These are phyloP conservation scores for Aspergillus clavatus DNA, from an alignment of 2,329 filamentous ascomycete genomes.

Conservation along the genomic window DNA sequence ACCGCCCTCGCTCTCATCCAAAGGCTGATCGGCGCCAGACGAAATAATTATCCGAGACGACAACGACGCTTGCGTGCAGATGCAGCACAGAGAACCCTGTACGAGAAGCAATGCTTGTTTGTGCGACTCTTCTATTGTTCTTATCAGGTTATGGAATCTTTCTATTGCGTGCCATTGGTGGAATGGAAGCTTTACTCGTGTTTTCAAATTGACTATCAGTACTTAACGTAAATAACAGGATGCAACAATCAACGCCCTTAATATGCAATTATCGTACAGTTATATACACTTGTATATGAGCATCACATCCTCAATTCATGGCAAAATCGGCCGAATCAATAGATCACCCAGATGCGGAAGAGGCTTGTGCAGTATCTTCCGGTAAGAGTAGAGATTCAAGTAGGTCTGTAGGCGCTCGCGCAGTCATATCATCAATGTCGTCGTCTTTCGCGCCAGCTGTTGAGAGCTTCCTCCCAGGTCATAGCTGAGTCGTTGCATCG, in stretches of 20 bases:
- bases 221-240: not conserved
- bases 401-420: not conserved
- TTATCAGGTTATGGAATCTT: too few relatives aligned
- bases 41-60: constrained; percentile 14
- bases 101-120: not conserved
- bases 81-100: constrained; percentile 1
- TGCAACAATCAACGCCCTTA: constrained; percentile 5
- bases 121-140: not conserved
- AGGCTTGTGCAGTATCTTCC: not conserved
- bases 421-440: constrained; percentile 12
- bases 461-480: constrained; percentile 62
- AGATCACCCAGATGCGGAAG: not conserved
- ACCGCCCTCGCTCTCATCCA: not conserved
- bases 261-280: constrained; percentile 14
- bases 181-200: not conserved
- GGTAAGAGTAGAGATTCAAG: not conserved
- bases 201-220: not conserved
- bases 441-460: constrained; percentile 53
- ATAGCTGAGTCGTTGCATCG: constrained; percentile 61
- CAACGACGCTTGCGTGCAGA: constrained; percentile 6
- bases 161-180: not conserved
- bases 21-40: constrained; percentile 1
- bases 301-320: not conserved
- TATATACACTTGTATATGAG: constrained; percentile 6
- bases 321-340: not conserved